phyloP scores from a whole-genome alignment of 176 grass and related monocot genomes.

The Carex myosuroides region DNA sequence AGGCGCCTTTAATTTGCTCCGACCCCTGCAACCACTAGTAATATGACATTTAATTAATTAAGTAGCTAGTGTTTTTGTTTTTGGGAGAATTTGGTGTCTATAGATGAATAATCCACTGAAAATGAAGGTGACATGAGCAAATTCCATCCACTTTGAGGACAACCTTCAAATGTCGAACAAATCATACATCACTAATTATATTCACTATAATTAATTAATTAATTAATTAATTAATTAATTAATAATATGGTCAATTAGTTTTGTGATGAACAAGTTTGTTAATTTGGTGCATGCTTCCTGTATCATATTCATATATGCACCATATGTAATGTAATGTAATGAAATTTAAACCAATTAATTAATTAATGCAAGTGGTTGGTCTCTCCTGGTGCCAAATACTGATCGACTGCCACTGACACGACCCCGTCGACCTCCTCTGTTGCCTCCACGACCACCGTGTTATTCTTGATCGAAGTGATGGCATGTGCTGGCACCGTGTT shows the following conservation, averaged over 20 bases:
- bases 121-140: neutral
- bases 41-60: neutral
- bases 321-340: too few species aligned
- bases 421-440: conserved; percentile 1
- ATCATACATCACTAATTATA: neutral
- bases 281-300: neutral
- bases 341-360: neutral
- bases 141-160: neutral
- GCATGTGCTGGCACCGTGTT: conserved; percentile 11
- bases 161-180: neutral
- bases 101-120: neutral
- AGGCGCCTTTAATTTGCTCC: neutral
- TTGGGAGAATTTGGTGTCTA: neutral
- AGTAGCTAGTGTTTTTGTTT: too few species aligned
- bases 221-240: too few species aligned
- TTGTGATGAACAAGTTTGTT: neutral
- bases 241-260: neutral
- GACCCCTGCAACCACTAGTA: neutral
- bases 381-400: conserved; percentile 14
- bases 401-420: conserved; percentile 28
- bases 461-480: conserved; percentile 16
- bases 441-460: conserved; percentile 27
- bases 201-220: neutral
- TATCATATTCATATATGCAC: too few species aligned
- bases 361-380: neutral